Evolutionary conservation across 2,329 filamentous ascomycete genomes (phyloP), one percentile per base, ranked within the genome.

Genomic region (Pseudocercospora pini-densiflorae): DNA sequence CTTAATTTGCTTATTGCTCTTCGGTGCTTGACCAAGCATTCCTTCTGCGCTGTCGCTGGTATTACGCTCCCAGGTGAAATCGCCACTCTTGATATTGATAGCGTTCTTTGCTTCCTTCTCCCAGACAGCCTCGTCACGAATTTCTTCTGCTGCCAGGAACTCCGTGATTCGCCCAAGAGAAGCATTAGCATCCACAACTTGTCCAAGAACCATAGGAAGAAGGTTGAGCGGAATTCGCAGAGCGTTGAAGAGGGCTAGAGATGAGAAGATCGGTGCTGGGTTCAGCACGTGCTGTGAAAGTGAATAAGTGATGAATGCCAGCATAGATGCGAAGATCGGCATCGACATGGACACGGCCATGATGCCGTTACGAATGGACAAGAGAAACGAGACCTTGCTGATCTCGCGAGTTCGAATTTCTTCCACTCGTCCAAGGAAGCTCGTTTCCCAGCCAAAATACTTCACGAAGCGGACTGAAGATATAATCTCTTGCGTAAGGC

Each of bases 391-490:
- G 65, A 98, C 93, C n/a, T 90, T 88, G 64, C 85, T 82, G 67
- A 98, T 93, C 78, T 98, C 94, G 67, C 86, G 86, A 61, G 84
- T 84, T 65, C 94, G 88, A 68, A 97, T 91, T 24, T 89, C 85
- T 59, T 88, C 87, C 16, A 97, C 85, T 14, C 93, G 89, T 59
- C 89, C 85, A 12, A 97, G 82, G 75, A 98, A 97, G 36, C 92
- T 91, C 65, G 87, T 90, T 77, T 98, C 94, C 94, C 94, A 98
- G 7, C 93, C 94, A 76, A 97, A 98, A 78, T 89, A 97, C 78
- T 98, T 98, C 80, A 98, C 94, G 75, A 98, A 97, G 27, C 94
- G 88, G 24, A 97, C 94, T 0, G 93, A 92, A 72, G 93, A 90
- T 14, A 98, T 76, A 60, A 98, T 97, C 77, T 98, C 94, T 76